phyloP scores from a whole-genome alignment of 345 rosid species.

The Hirschfeldia incana region DNA sequence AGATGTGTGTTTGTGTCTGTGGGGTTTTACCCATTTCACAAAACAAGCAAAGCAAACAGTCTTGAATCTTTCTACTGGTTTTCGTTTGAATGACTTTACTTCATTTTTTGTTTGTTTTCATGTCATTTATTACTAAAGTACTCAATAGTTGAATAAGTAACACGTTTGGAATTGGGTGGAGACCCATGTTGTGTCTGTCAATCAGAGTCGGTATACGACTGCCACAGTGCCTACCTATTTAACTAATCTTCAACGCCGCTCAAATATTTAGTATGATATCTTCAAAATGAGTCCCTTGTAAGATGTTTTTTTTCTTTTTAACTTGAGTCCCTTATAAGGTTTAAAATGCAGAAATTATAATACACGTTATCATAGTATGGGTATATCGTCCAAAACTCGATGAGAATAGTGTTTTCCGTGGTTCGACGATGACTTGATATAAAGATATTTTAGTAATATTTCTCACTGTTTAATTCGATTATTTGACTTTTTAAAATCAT shows the following conservation, averaged over 20 bases:
- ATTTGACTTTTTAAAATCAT: not conserved
- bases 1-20: constrained; percentile 25
- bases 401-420: not conserved
- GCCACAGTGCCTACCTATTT: constrained; percentile 17
- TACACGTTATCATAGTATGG: not conserved
- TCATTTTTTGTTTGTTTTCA: not conserved
- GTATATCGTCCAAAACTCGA: not conserved
- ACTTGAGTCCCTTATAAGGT: not conserved
- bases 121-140: constrained; percentile 11
- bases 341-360: not conserved
- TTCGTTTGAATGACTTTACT: constrained; percentile 32
- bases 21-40: constrained; percentile 31
- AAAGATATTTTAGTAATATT: not conserved
- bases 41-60: constrained; percentile 39
- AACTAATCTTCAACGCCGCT: constrained; percentile 28
- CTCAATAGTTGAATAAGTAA: not conserved
- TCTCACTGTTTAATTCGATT: not conserved
- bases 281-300: not conserved
- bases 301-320: too few relatives aligned
- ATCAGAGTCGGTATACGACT: constrained; percentile 30
- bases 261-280: not conserved
- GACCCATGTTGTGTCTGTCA: constrained; percentile 37
- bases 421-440: not conserved
- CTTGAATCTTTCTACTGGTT: constrained; percentile 17
- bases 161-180: constrained; percentile 24